Conservation (phyloP, 768 basidiomycete species). For the Tulasnella calospora region DNA sequence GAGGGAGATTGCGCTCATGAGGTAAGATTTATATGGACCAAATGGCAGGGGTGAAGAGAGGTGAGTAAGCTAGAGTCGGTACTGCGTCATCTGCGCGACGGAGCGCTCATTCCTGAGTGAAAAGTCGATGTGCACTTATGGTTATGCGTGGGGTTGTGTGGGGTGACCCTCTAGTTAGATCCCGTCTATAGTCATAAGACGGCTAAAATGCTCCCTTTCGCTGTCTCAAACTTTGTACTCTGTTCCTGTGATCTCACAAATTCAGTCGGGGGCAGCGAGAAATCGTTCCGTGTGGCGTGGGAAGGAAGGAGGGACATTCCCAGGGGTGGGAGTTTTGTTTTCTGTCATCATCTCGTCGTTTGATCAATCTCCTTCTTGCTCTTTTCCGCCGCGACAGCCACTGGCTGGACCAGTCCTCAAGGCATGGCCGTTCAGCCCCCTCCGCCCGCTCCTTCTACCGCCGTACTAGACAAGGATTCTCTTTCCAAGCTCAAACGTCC, state of each 20-base stretch:
- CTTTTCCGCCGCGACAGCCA: not conserved
- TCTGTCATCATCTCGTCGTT: not conserved
- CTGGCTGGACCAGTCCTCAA: conserved; percentile 6
- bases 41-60: no score
- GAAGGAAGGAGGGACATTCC: not conserved
- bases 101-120: no score
- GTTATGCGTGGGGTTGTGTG: no score
- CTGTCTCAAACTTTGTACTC: not conserved
- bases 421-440: not conserved
- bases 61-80: no score
- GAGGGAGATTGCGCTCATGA: not conserved
- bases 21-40: no score
- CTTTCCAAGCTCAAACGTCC: not conserved
- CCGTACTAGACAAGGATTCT: not conserved
- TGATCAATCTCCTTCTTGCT: not conserved
- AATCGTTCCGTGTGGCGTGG: not conserved
- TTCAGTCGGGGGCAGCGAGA: not conserved
- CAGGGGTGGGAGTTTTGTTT: not conserved
- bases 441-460: not conserved
- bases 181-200: no score
- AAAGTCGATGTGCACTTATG: no score
- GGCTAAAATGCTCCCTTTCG: not conserved
- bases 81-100: no score
- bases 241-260: not conserved
- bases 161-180: no score